Base-by-base conservation (phyloP, 257 asterid genomes). In the Ballota nigra region DNA sequence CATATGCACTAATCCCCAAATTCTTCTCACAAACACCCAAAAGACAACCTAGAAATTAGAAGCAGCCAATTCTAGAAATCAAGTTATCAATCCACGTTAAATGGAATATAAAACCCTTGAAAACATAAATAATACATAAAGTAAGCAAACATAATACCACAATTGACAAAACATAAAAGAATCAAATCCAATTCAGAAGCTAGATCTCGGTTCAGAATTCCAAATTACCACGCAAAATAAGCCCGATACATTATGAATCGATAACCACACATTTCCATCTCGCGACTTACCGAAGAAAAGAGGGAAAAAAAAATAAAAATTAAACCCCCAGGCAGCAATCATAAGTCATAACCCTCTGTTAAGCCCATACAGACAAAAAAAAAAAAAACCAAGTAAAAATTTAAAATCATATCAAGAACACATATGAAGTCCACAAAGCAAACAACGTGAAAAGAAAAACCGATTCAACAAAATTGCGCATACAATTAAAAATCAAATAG, bases 281-380 rank as follows among this genome's bases (percentile, higher is more conserved):
- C 68, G 10, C 67, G 13, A 29, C 24, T 38, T 13, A 43, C 1
- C 58, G 60, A 43, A 8, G 19, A 20, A 51, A 19, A 51, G 26
- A 51, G 23, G 10, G 52, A 15, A 45, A 45, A 45, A 41, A 41
- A 26, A 22, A 10, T 13, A 23, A 23, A 23, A 52, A 12, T 5
- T 43, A 63, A 40, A 38, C 6, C 23, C 33, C 60, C 24, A 11
- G 45, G 20, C 72, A 49, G 43, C 55, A 74, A 43, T 56, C 79
- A 51, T 5, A 19, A 51, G 26, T 19, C 58, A 75, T 71, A 83
- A 72, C 70, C 82, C 85, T 67, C 82, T 57, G 77, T 73, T 73
- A 83, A 83, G 77, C 82, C 88, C 82, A 22, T 9, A 38, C 23
- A 45, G 38, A 28, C 16, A 36, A 31, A n/a, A 15, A 33, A 0